Evolutionary conservation across 2,329 filamentous ascomycete species (phyloP), one percentile per base, ranked within the genome.

Genomic region (Phyllachora maydis): DNA sequence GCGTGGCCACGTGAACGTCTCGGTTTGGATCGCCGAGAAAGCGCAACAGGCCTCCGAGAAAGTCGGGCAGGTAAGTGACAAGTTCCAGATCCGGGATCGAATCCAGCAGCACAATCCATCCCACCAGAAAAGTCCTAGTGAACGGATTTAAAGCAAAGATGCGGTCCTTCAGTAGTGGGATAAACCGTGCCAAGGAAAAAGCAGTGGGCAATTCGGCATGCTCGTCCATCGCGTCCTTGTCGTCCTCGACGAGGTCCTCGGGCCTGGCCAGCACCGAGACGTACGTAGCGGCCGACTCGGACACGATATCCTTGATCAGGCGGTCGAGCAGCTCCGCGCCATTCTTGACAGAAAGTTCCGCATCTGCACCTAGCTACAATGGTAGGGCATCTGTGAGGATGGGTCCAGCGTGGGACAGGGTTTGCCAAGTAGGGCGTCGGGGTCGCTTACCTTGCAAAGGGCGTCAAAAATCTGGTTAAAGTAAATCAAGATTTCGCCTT

Each of bases 401-500:
- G 19, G 16, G 16, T 18, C 7, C n/a, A 18, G n/a, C n/a, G 16
- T 18, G n/a, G 16, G n/a, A n/a, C n/a, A n/a, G n/a, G n/a, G n/a
- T n/a, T n/a, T n/a, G n/a, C 16, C 16, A n/a, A n/a, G 16, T 7
- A 7, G n/a, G 16, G 16, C 16, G 16, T 18, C 15, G 20, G 16
- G n/a, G n/a, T n/a, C n/a, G 35, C 51, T 31, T 53, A 90, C 82
- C 65, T 93, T 95, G 55, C 83, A 92, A 26, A 98, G 56, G 12
- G 88, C 82, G 52, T 98, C 88, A 42, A 98, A 98, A 32, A 98
- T 88, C 39, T 90, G 77, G 50, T 98, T 98, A 50, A 98, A 98
- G 56, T 92, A 98, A 19, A 90, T 66, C 33, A 98, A 51, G 11
- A 98, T 88, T 49, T 98, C 88, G 18, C 90, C 88, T 50, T 98